Percentiles rank a stretch among this genome's conserved stretches.
phyloP scores from a whole-genome alignment of 495 filamentous ascomycete genomes.

The Penicillium alfredii region DNA sequence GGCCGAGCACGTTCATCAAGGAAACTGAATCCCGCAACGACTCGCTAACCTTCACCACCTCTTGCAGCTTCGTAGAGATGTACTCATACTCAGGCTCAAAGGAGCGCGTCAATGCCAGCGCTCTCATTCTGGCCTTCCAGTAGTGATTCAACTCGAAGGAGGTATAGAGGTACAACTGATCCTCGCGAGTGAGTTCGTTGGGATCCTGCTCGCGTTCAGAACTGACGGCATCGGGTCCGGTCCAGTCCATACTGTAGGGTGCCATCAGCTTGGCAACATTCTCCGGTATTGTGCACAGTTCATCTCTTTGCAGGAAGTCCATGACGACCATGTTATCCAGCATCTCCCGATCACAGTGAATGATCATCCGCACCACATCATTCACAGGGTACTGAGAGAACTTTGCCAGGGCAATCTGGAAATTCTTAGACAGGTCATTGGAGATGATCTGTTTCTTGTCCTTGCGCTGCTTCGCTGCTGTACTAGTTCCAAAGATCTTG shows the following conservation, averaged over 20 bases:
- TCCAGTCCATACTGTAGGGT: constrained; percentile 95
- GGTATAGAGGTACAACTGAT: constrained; percentile 90
- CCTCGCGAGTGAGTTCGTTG: constrained; percentile 79
- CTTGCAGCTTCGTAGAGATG: constrained; percentile 69
- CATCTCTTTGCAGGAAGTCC: constrained; percentile 91
- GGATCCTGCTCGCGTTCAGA: constrained; percentile 84
- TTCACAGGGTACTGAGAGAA: constrained; percentile 75
- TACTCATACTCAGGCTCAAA: constrained; percentile 91
- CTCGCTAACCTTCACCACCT: constrained; percentile 81
- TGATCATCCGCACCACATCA: constrained; percentile 83
- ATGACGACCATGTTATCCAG: constrained; percentile 92
- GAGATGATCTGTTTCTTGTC: constrained; percentile 98
- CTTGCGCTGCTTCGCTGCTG: constrained; percentile 59
- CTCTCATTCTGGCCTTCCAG: constrained; percentile 96
- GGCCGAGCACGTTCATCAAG: constrained; percentile 89
- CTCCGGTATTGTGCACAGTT: constrained; percentile 85
- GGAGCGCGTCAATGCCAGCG: constrained; percentile 74
- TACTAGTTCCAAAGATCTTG: constrained; percentile 69
- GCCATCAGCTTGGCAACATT: constrained; percentile 87
- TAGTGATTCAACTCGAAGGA: constrained; percentile 96
- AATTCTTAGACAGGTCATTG: constrained; percentile 81
- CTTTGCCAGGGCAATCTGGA: constrained; percentile 90
- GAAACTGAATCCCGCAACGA: constrained; percentile 83
- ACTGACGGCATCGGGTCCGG: constrained; percentile 73
- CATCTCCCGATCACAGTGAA: constrained; percentile 89